Percentiles rank a stretch among this genome's conserved stretches.
phyloP scores from a whole-genome alignment of 108 stramenopile species.

The Nitzschia sp. region DNA sequence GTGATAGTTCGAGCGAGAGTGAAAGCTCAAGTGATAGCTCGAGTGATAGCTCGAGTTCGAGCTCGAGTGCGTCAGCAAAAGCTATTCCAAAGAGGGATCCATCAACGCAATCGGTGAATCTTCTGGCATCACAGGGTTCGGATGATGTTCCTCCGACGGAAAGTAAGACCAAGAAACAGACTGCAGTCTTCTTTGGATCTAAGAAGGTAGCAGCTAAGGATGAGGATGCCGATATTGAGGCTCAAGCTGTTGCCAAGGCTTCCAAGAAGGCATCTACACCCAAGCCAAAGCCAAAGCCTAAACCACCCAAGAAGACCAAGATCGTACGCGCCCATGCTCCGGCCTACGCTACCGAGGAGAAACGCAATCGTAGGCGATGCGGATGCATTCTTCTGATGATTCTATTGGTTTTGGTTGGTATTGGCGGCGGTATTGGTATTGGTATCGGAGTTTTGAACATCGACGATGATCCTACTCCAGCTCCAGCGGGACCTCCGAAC shows the following conservation, averaged over 20 bases:
- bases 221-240: slow-evolving; percentile 8
- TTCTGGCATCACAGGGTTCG: not conserved
- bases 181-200: not conserved
- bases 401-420: slow-evolving; percentile 33
- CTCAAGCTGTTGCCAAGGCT: not conserved
- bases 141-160: not conserved
- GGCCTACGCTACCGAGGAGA: slow-evolving; percentile 19
- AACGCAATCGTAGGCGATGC: slow-evolving; percentile 19
- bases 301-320: slow-evolving; percentile 18
- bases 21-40: slow-evolving; percentile 7
- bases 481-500: slow-evolving; percentile 10
- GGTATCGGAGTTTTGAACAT: slow-evolving; percentile 31
- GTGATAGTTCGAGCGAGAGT: not conserved
- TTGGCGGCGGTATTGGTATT: slow-evolving; percentile 34
- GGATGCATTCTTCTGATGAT: slow-evolving; percentile 24
- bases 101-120: slow-evolving; percentile 9
- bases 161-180: not conserved
- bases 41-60: not conserved
- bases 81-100: not conserved
- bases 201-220: not conserved
- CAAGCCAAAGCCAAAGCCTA: slow-evolving; percentile 1
- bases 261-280: slow-evolving; percentile 2
- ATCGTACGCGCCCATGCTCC: slow-evolving; percentile 16
- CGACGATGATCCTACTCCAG: slow-evolving; percentile 15
- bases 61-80: not conserved